These are phyloP conservation scores for Paraconiothyrium brasiliense DNA, from an alignment of 2,329 filamentous ascomycete species.

Conservation along the genomic window DNA sequence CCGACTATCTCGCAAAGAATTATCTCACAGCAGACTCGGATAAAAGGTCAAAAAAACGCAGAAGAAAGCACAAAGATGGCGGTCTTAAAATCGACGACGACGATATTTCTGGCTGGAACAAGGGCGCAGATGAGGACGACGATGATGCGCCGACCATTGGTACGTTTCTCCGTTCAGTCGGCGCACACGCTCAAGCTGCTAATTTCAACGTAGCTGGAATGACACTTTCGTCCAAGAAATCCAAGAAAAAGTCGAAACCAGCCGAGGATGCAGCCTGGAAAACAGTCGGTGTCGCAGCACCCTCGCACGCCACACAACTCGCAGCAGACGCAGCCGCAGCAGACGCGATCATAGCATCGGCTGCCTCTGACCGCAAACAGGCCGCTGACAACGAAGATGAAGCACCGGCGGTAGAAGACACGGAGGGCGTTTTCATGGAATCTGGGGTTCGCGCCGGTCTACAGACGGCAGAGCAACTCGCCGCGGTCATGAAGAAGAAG, in stretches of 20 bases:
- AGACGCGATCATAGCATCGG: constrained; percentile 79
- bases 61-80: constrained; percentile 54
- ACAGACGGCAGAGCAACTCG: constrained; percentile 81
- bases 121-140: constrained; percentile 61
- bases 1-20: constrained; percentile 88
- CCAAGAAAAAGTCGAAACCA: constrained; percentile 70
- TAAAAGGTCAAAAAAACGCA: constrained; percentile 64
- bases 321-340: constrained; percentile 78
- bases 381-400: constrained; percentile 58
- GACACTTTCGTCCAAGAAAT: constrained; percentile 36
- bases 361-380: constrained; percentile 69
- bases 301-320: constrained; percentile 64
- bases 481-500: constrained; percentile 65
- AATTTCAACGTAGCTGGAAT: constrained; percentile 45
- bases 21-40: constrained; percentile 77
- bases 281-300: constrained; percentile 65
- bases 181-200: constrained; percentile 22
- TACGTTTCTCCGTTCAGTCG: constrained; percentile 49
- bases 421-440: constrained; percentile 70
- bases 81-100: constrained; percentile 62
- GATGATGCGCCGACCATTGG: constrained; percentile 61
- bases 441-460: constrained; percentile 88
- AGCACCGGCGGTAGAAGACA: constrained; percentile 50
- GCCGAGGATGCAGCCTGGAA: constrained; percentile 67
- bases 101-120: constrained; percentile 62